Evolutionary conservation across 257 asterid genomes (phyloP), one percentile per base, ranked within the genome.

Genomic region (Plantago major): DNA sequence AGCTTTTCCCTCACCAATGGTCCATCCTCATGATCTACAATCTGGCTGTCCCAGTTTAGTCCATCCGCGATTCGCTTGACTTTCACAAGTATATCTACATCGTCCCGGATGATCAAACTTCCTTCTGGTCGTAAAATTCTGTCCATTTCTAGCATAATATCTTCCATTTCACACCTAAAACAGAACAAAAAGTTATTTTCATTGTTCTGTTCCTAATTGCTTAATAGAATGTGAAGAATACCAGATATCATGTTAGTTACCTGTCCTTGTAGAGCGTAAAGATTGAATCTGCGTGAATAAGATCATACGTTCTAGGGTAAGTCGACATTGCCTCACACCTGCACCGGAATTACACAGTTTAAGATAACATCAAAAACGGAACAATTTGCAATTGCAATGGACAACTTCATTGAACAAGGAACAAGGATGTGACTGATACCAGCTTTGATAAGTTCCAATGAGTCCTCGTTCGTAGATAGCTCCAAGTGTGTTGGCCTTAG

Each of bases 241-340:
- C 16, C 38, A 43, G 11, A 43, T 12, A 9, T 5, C 10, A 18
- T 40, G 9, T 11, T 10, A 18, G n/a, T 10, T 74, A 91, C 96
- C 92, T 84, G 66, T 75, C 86, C 43, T 70, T 74, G 74, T 88
- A 91, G 43, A 91, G 88, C 64, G 88, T 79, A 72, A 91, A 91
- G 30, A 88, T 51, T 0, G 84, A 62, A 66, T 82, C 76, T 0
- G 95, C 92, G 42, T 91, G 98, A 62, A 91, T 86, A 81, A 91
- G 87, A 74, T 91, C 98, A 7, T 88, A 91, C 7, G 95, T 88
- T 75, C 98, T 79, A 38, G 98, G 96, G 49, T 91, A 91, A 0
- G 96, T 88, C 19, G 98, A 91, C 96, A 91, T 86, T 49, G 98
- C 96, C 63, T 91, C 96, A 47, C 95, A 88, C 98, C 98, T 91